Evolutionary conservation across 2,329 filamentous ascomycete species (phyloP), one percentile per base, ranked within the genome.

Genomic region (Blastomyces silverae): DNA sequence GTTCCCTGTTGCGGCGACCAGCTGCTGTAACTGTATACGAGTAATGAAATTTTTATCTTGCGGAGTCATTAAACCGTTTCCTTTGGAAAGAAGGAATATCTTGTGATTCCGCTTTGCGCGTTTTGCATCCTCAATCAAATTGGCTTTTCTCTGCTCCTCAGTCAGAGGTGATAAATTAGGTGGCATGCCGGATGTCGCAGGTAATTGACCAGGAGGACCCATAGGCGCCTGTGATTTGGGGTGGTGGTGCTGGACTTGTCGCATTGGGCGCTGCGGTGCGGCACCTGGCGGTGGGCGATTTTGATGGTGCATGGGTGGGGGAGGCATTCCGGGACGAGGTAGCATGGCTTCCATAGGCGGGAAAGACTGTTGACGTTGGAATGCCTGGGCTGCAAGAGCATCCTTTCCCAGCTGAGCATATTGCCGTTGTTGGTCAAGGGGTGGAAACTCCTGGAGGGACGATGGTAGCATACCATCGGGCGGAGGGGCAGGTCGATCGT

Each of bases 1-100:
- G 71, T 92, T 94, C 11, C 93, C 93, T 31, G 92, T 96, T 10
- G 94, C 92, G 13, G 93, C 88, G 63, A 99, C 91, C 46, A 99
- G 84, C 75, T 99, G 94, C 79, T 99, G 94, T 62, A 99, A 83
- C 76, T 99, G 94, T 69, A 99, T 99, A 22, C 94, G 88, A 5
- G 94, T 97, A 70, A 99, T 96, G 78, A 97, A 99, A 75, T 97
- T 99, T 83, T 99, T 99, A 79, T 99, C 94, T 74, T 97, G 93
- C 0, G 94, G 94, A 3, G 94, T 99, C 94, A 99, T 99, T 67
- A 99, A 80, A 31, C 94, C 94, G 73, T 99, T 99, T 72, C 96
- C 92, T 78, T 91, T 92, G 31, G 91, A 96, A 63, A 97, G 80
- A 53, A 95, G 82, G 79, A 92, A 93, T 67, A 99, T 97, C 81